Conservation (phyloP, 2,329 filamentous ascomycete species). For the Penicillium verrucosum region DNA sequence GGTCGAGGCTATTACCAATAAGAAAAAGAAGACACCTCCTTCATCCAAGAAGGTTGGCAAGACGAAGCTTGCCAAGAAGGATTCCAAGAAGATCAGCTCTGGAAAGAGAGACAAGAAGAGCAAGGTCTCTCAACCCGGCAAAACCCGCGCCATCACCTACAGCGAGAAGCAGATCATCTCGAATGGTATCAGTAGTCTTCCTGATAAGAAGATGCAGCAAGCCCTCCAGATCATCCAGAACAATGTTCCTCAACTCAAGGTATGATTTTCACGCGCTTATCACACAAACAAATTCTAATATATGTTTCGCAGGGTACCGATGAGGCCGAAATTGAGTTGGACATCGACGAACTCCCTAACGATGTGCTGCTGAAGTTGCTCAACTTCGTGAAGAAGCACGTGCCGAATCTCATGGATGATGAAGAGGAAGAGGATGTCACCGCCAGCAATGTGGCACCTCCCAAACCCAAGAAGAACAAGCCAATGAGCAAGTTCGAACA, state of each 20-base stretch:
- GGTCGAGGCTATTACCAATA: conserved; percentile 53
- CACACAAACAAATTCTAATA: conserved; percentile 9
- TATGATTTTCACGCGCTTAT: conserved; percentile 27
- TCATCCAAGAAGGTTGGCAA: conserved; percentile 48
- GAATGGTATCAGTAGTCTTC: conserved; percentile 75
- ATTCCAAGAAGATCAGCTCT: conserved; percentile 47
- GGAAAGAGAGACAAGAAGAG: conserved; percentile 49
- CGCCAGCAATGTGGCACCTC: conserved; percentile 31
- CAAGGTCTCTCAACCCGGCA: conserved; percentile 45
- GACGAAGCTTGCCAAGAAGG: conserved; percentile 24
- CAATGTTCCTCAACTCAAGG: conserved; percentile 71
- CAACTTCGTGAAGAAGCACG: conserved; percentile 48
- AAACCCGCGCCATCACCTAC: conserved; percentile 65
- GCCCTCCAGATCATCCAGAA: conserved; percentile 88
- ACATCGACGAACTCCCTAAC: conserved; percentile 50
- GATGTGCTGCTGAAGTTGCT: conserved; percentile 46
- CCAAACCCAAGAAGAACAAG: conserved; percentile 52
- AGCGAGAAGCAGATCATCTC: conserved; percentile 91
- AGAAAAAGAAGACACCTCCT: conserved; percentile 59
- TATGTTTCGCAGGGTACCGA: conserved; percentile 35
- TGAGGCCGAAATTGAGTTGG: conserved; percentile 48
- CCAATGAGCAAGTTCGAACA: conserved; percentile 52
- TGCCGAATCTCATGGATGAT: conserved; percentile 42
- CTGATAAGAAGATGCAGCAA: conserved; percentile 70
- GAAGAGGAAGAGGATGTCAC: conserved; percentile 45